A percentile compares a stretch with the other conserved stretches of the same genome.
These are phyloP conservation scores for Boechera divaricarpa DNA, from an alignment of 345 rosid species.

Conservation along the genomic window DNA sequence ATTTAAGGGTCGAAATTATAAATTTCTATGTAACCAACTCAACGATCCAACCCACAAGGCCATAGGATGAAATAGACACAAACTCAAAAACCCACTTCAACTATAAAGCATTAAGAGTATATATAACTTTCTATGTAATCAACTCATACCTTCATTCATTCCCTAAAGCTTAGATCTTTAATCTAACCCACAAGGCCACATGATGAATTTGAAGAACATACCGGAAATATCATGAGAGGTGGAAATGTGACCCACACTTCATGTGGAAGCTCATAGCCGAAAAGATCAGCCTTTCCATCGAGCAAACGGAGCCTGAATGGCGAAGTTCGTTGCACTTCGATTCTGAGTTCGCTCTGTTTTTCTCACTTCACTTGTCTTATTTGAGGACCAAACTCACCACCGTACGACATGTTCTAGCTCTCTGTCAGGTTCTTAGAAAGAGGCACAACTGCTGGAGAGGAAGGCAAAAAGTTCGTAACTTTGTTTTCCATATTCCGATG, in stretches of 20 bases:
- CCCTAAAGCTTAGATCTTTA: not conserved
- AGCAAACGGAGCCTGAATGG: constrained; percentile 70
- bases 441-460: not conserved
- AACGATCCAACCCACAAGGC: not conserved
- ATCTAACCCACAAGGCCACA: not conserved
- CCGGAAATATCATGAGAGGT: constrained; percentile 70
- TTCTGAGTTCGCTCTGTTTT: constrained; percentile 3
- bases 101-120: not conserved
- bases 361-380: constrained; percentile 8
- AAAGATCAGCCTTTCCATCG: constrained; percentile 78
- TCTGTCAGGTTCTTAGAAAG: not conserved
- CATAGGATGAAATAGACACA: not conserved
- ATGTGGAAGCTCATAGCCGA: constrained; percentile 72
- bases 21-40: no score
- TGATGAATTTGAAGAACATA: constrained; percentile 36
- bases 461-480: constrained; percentile 7
- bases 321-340: not conserved
- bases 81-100: not conserved
- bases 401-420: not conserved
- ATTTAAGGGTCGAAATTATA: no score
- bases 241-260: constrained; percentile 77
- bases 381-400: not conserved
- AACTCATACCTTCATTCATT: not conserved
- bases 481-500: not conserved
- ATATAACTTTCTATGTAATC: not conserved